Percentiles rank a stretch among this genome's conserved stretches.
phyloP scores from a whole-genome alignment of 805 yeast species.

The Candida argentea region DNA sequence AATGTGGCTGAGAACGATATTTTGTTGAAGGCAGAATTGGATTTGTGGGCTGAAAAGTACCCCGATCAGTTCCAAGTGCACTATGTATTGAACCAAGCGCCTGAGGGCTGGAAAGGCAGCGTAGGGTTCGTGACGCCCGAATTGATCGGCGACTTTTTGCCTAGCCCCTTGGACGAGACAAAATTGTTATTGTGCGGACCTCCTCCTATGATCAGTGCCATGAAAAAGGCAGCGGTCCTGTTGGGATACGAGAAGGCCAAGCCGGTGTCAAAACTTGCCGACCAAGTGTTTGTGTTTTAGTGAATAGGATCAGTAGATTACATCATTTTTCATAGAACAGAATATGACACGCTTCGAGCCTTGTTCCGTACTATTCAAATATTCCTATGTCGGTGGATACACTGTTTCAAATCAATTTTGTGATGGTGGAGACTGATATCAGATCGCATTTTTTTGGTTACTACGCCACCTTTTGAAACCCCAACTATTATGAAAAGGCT shows the following conservation, averaged over 20 bases:
- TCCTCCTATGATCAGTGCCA: conserved; percentile 80
- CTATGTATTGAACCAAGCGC: conserved; percentile 68
- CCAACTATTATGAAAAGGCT: too few species aligned
- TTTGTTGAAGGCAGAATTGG: conserved; percentile 70
- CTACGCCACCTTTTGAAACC: too few species aligned
- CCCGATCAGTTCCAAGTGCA: conserved; percentile 53
- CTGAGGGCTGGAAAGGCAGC: conserved; percentile 65
- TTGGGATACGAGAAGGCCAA: conserved; percentile 78
- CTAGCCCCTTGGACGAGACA: conserved; percentile 47
- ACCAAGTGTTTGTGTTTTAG: conserved; percentile 80
- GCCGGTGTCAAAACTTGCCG: conserved; percentile 83
- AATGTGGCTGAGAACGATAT: conserved; percentile 75
- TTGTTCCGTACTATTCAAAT: too few species aligned
- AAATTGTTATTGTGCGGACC: conserved; percentile 89
- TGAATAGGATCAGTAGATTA: too few species aligned
- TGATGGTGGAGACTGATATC: too few species aligned
- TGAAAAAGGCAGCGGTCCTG: conserved; percentile 66
- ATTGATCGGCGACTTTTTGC: conserved; percentile 52
- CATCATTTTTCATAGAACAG: too few species aligned
- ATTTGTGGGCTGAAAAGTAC: conserved; percentile 45
- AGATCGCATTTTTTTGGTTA: too few species aligned
- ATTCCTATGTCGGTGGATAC: too few species aligned
- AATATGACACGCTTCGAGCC: too few species aligned
- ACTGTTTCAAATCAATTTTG: too few species aligned
- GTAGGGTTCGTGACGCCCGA: conserved; percentile 76